Percentiles rank a stretch among this genome's conserved stretches.
Conservation (phyloP, 495 filamentous ascomycete genomes). For the Mytilinidion resinicola region DNA sequence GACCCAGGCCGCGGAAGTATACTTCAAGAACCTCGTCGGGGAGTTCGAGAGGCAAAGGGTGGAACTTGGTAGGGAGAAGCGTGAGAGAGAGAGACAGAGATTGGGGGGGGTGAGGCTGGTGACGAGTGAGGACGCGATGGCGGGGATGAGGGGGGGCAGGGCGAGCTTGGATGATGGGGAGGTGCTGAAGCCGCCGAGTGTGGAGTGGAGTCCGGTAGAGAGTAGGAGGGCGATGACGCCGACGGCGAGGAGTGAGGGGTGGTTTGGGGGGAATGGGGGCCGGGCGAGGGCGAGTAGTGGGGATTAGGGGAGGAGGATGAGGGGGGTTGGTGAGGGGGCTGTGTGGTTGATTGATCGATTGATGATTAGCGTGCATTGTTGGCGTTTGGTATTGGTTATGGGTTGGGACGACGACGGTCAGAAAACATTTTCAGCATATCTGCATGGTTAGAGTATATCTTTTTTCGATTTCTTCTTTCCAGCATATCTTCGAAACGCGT, state of each 20-base stretch:
- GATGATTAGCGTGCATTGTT: no score
- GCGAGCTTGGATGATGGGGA: slow-evolving; percentile 21
- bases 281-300: slow-evolving; percentile 23
- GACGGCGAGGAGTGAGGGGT: slow-evolving; percentile 24
- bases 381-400: no score
- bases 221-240: slow-evolving; percentile 33
- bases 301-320: slow-evolving; percentile 9
- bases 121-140: slow-evolving; percentile 27
- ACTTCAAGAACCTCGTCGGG: slow-evolving; percentile 58
- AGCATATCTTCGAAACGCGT: no score
- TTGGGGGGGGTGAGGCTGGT: slow-evolving; percentile 32
- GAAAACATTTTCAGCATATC: no score
- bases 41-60: slow-evolving; percentile 44
- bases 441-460: no score
- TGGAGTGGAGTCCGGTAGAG: slow-evolving; percentile 35
- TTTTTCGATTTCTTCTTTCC: no score
- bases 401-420: no score
- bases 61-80: slow-evolving; percentile 24
- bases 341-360: no score
- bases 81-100: slow-evolving; percentile 27
- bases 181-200: slow-evolving; percentile 19
- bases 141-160: slow-evolving; percentile 14
- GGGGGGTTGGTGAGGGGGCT: no score
- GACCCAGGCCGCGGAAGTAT: slow-evolving; percentile 69
- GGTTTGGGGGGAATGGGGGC: slow-evolving; percentile 7